Evolutionary conservation across 2,329 filamentous ascomycete genomes (phyloP).

Genomic region (Nectriaceae sp.): DNA sequence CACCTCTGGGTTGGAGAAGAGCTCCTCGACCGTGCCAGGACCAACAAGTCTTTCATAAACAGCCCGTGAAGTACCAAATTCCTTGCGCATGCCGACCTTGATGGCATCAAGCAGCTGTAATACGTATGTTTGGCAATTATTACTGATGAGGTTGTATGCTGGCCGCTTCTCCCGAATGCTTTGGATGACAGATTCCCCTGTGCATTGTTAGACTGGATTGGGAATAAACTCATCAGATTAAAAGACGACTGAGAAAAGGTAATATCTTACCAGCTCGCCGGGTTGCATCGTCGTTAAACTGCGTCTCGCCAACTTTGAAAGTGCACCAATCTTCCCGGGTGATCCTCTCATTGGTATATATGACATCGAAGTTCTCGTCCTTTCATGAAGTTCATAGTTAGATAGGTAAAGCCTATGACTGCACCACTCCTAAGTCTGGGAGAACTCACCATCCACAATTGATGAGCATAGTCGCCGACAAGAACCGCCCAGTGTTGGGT

Average conservation of each 20-base stretch:
- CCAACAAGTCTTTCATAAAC: slow-evolving; percentile 55
- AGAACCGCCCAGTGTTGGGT: slow-evolving; percentile 63
- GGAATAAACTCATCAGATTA: too few relatives aligned
- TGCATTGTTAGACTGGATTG: slow-evolving; percentile 4
- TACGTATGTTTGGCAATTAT: slow-evolving; percentile 62
- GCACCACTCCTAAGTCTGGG: too few relatives aligned
- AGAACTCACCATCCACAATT: slow-evolving; percentile 60
- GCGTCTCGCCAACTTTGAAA: slow-evolving; percentile 53
- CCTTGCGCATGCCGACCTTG: slow-evolving; percentile 48
- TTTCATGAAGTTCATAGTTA: slow-evolving; percentile 10
- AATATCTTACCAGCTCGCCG: slow-evolving; percentile 45
- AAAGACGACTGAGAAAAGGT: not conserved
- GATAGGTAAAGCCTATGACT: too few relatives aligned
- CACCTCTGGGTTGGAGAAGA: slow-evolving; percentile 44
- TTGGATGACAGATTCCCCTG: slow-evolving; percentile 55
- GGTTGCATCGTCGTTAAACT: slow-evolving; percentile 56
- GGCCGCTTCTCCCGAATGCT: slow-evolving; percentile 50
- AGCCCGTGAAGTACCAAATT: slow-evolving; percentile 55
- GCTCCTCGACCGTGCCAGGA: slow-evolving; percentile 50
- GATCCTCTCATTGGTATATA: slow-evolving; percentile 56
- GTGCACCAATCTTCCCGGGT: slow-evolving; percentile 50
- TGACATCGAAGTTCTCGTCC: slow-evolving; percentile 58
- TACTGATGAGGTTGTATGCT: slow-evolving; percentile 59
- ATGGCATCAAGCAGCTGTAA: slow-evolving; percentile 55
- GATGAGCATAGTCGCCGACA: slow-evolving; percentile 55